Base-by-base conservation (phyloP, 768 basidiomycete species). In the Dacryopinax primogenitus region DNA sequence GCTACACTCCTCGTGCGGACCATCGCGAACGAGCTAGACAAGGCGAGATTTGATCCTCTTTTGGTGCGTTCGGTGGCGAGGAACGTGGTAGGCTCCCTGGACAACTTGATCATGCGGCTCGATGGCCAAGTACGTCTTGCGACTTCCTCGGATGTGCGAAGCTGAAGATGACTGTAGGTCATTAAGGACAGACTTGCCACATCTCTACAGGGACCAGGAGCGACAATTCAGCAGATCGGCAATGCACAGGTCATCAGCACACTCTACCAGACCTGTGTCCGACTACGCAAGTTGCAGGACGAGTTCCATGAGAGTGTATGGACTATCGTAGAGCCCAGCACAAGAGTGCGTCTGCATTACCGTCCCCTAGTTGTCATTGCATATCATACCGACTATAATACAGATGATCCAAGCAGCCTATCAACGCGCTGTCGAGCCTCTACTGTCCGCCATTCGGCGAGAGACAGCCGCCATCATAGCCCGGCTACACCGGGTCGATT, bases 21-120 rank as follows among this genome's bases (percentile, higher is more conserved):
- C 1, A 79, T 94, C 23, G 83, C 84, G 30, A 98, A 98, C 73
- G 96, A 98, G 71, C 82, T 99, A 3, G 93, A 97, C 74, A 84
- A 91, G 1, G 92, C 92, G 15, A 82, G 86, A 67, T 96, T 95
- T 72, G 96, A 99, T 75, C 95, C 95, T 0, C 73, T 98, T 36
- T 78, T 99, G 15, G 84, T 91, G 12, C 82, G 81, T 66, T 80
- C 85, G 4, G 86, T 96, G 7, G 90, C 93, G 15, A 86, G 85
- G 73, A 86, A 84, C 71, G 84, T 83, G 0, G 80, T 80, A 11
- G 77, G 81, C 1, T 84, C 85, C 64, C 71, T 98, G 58, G 90
- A 92, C n/a, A 80, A 78, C 67, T 78, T 91, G 69, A 70, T 84
- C 23, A 77, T 80, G 4, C 81, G 86, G 65, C 74, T 83, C 0